Percentiles rank a stretch among this genome's conserved stretches.
Conservation (phyloP, 208 protist species). For the Plasmodiophora brassicae region DNA sequence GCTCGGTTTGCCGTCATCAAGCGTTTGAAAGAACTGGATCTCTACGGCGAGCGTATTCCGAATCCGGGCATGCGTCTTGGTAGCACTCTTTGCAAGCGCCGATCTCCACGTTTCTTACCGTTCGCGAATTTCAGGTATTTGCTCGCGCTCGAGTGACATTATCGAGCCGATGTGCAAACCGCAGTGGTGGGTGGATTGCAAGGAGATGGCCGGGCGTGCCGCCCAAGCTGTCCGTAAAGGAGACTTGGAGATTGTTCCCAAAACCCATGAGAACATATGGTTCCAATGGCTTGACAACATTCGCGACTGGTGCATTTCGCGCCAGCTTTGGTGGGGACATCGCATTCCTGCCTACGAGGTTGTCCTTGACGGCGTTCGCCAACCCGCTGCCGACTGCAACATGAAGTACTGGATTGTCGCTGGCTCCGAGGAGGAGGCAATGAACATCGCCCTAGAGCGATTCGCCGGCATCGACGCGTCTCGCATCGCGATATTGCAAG, state of each 20-base stretch:
- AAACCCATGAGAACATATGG: slow-evolving; percentile 33
- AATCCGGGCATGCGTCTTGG: slow-evolving; percentile 50
- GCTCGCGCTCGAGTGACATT: slow-evolving; percentile 93
- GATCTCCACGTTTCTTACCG: background rate
- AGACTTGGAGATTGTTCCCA: slow-evolving; percentile 84
- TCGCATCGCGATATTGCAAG: slow-evolving; percentile 64
- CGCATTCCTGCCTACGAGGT: slow-evolving; percentile 97
- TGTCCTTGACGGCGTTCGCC: slow-evolving; percentile 70
- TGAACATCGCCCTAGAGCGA: slow-evolving; percentile 2
- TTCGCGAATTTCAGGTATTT: slow-evolving; percentile 80
- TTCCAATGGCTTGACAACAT: slow-evolving; percentile 58
- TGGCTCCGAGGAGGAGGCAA: slow-evolving; percentile 79
- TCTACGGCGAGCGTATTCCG: slow-evolving; percentile 76
- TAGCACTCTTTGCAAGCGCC: background rate
- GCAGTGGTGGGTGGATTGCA: slow-evolving; percentile 98
- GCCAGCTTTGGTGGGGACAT: slow-evolving; percentile 97
- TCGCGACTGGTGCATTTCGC: slow-evolving; percentile 73
- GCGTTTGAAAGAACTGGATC: slow-evolving; percentile 78
- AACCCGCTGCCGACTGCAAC: slow-evolving; percentile 56
- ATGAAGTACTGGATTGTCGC: slow-evolving; percentile 14
- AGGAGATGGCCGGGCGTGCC: slow-evolving; percentile 61
- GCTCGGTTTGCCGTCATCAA: slow-evolving; percentile 71
- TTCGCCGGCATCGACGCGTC: slow-evolving; percentile 2
- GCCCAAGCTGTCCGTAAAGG: slow-evolving; percentile 58
- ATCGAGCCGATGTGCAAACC: slow-evolving; percentile 97